Conservation (phyloP, 139 green algal genomes). For the Chlorella sp. region DNA sequence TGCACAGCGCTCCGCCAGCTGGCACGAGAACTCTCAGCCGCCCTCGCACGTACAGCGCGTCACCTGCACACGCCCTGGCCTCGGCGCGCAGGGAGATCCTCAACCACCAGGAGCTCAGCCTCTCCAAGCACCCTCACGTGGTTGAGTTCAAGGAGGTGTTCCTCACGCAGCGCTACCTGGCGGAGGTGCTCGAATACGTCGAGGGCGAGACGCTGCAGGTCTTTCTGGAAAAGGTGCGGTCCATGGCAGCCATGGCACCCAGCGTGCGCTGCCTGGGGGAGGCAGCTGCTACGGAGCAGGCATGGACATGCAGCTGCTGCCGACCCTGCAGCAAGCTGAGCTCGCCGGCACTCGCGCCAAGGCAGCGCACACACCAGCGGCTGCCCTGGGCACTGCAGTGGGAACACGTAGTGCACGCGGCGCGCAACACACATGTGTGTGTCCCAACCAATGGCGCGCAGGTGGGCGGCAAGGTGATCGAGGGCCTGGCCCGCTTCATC, state of each 20-base stretch:
- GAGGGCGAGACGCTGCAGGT: constrained; percentile 32
- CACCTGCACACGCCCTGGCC: background rate
- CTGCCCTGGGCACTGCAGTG: too few relatives aligned
- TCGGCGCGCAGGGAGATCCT: background rate
- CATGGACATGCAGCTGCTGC: too few relatives aligned
- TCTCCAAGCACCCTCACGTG: constrained; percentile 81
- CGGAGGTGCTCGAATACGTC: constrained; percentile 38
- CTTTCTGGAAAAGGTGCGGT: constrained; percentile 16
- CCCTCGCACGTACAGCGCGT: background rate
- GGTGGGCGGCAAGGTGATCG: constrained; percentile 49
- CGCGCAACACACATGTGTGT: background rate
- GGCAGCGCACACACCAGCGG: too few relatives aligned
- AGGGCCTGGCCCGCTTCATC: constrained; percentile 53
- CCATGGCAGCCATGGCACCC: too few relatives aligned
- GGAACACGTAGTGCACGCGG: too few relatives aligned
- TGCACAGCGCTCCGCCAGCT: background rate
- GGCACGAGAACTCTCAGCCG: background rate
- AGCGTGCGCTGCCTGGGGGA: too few relatives aligned
- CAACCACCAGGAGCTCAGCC: constrained; percentile 24
- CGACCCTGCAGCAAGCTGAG: too few relatives aligned
- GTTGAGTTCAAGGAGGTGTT: constrained; percentile 84
- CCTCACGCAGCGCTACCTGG: constrained; percentile 29
- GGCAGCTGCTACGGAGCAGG: too few relatives aligned
- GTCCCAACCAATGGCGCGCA: background rate
- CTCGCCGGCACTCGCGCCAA: too few relatives aligned